Conservation (phyloP, 805 yeast species). For the Saccharomycopsis amapae region DNA sequence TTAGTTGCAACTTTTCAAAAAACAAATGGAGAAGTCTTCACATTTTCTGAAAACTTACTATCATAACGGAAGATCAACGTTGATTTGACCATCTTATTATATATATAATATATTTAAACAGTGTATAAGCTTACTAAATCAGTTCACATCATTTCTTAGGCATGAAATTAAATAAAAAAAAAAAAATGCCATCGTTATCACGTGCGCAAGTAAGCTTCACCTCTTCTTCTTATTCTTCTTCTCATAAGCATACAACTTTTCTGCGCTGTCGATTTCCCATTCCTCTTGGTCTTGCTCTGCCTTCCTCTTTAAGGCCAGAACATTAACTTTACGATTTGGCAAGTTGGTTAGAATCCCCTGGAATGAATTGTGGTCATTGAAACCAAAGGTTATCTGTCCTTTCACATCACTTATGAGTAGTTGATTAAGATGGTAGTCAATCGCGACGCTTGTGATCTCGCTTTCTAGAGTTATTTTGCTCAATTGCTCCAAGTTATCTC, state of each 20-base stretch:
- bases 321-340: background rate
- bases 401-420: background rate
- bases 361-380: background rate
- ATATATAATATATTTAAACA: too few relatives aligned
- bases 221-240: background rate
- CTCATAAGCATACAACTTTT: background rate
- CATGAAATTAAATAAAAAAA: too few relatives aligned
- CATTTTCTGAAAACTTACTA: conserved; percentile 33
- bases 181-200: too few relatives aligned
- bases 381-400: background rate
- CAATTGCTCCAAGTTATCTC: background rate
- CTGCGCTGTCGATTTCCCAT: background rate
- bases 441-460: background rate
- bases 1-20: background rate
- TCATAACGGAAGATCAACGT: conserved; percentile 61
- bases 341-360: background rate
- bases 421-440: background rate
- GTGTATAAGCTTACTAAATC: too few relatives aligned
- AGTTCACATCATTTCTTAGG: too few relatives aligned
- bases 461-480: background rate
- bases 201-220: too few relatives aligned
- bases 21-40: background rate
- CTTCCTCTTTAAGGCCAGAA: background rate
- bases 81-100: conserved; percentile 53
- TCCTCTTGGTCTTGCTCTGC: background rate